Conservation (phyloP, 305 asterid species). For the Lippia alba region DNA sequence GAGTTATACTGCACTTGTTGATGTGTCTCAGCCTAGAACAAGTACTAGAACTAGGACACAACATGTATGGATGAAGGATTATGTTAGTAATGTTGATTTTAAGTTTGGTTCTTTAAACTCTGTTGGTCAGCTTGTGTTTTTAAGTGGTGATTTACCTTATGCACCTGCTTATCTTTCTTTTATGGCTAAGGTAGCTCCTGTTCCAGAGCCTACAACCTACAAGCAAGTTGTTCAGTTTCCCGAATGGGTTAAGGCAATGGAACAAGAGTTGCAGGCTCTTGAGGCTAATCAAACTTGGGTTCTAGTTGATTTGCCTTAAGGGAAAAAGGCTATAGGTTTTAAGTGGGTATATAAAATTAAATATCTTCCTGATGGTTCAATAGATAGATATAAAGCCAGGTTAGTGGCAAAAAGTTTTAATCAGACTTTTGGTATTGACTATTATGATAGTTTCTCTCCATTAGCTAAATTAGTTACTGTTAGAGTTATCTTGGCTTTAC, state of each 20-base stretch:
- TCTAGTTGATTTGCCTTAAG: not conserved
- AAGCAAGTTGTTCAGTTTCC: no score
- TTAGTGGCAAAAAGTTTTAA: not conserved
- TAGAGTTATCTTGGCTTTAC: not conserved
- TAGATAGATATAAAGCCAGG: not conserved
- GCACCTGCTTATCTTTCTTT: not conserved
- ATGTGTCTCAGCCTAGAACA: no score
- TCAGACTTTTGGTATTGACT: not conserved
- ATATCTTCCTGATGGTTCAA: not conserved
- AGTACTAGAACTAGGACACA: no score
- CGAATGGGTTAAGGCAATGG: not conserved
- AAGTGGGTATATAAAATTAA: not conserved
- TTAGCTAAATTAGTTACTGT: not conserved
- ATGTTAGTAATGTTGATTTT: no score
- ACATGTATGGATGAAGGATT: no score
- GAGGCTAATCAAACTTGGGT: not conserved
- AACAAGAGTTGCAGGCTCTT: not conserved
- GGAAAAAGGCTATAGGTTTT: not conserved
- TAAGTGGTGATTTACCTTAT: no score
- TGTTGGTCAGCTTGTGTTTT: no score
- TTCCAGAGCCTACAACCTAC: not conserved
- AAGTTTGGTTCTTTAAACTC: no score
- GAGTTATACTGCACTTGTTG: no score
- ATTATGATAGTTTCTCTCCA: not conserved
- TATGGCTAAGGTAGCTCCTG: no score